Base-by-base conservation (phyloP, 2,329 filamentous ascomycete species). In the Apiospora hydei region DNA sequence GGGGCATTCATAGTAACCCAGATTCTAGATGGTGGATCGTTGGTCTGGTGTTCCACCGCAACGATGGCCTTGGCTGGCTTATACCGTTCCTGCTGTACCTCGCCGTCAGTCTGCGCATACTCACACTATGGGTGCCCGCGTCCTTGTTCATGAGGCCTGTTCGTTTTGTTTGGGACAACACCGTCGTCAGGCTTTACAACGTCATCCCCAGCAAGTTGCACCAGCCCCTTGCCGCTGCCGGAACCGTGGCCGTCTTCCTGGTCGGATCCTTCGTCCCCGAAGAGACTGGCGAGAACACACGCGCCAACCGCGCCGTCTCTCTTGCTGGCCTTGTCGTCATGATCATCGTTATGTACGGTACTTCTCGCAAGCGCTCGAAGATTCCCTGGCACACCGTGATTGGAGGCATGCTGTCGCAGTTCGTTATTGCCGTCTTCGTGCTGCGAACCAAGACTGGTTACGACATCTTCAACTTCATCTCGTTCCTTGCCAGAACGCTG, bases 401-500 rank as follows among this genome's bases (percentile, higher is more conserved):
- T 73, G 93, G 93, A 49, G 95, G 95, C 73, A 96, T 97, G 92
- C 86, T 97, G 57, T 87, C 92, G 14, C 95, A 98, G 82, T 98
- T 95, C 83, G 87, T 98, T 79, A 88, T 98, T 75, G 95, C 94
- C 4, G 87, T 98, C 16, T 98, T 98, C 78, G 95, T 98, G 67
- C 86, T 98, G 76, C 90, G 94, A 67, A 96, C 94, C 3, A 83
- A 87, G 51, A 93, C 90, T 51, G 95, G 95, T 72, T 97, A 90
- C 83, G 93, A 97, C 83, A 97, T 98, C 80, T 98, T 98, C 89
- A 90, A 90, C 81, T 98, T 97, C 84, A 89, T 98, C 77, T 95
- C 94, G 4, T 86, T 86, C 70, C 88, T 96, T 13, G 94, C 94
- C 1, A 89, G 90, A 41, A 87, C 90, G 74, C 86, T 98, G 41